Conservation (phyloP, 306 rosid genomes). For the Carpinus fangiana region DNA sequence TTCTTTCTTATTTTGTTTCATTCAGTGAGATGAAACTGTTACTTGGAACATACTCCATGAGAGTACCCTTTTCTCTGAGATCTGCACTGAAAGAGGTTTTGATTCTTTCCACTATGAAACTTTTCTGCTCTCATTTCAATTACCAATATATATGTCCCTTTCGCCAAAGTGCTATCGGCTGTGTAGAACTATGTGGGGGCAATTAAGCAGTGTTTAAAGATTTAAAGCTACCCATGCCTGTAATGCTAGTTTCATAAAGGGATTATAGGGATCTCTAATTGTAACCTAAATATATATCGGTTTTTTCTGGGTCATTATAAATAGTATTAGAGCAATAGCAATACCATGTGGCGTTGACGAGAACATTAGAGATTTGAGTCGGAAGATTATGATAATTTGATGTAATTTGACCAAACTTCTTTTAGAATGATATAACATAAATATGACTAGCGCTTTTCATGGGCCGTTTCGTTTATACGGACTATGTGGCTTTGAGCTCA, state of each 20-base stretch:
- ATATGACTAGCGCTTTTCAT: too few relatives aligned
- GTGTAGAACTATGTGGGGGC: not conserved
- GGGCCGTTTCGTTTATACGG: too few relatives aligned
- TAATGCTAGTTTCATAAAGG: not conserved
- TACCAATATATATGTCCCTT: not conserved
- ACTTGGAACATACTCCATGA: slow-evolving; percentile 44
- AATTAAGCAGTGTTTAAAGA: too few relatives aligned
- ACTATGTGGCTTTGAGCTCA: not conserved
- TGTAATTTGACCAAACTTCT: too few relatives aligned
- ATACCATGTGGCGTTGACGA: too few relatives aligned
- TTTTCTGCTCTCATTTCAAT: not conserved
- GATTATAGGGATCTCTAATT: too few relatives aligned
- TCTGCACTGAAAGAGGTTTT: slow-evolving; percentile 31
- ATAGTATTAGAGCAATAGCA: too few relatives aligned
- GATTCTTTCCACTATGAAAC: slow-evolving; percentile 20
- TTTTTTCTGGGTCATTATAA: too few relatives aligned
- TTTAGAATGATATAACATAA: too few relatives aligned
- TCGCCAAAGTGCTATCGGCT: not conserved
- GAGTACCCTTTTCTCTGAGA: slow-evolving; percentile 32
- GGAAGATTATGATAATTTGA: too few relatives aligned
- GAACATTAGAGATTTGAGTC: too few relatives aligned
- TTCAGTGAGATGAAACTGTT: slow-evolving; percentile 17
- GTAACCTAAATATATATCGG: too few relatives aligned
- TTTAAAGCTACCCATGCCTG: not conserved
- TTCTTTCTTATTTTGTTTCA: not conserved